These are phyloP conservation scores for Fragilaria crotonensis DNA, from an alignment of 108 stramenopile genomes.

Conservation along the genomic window DNA sequence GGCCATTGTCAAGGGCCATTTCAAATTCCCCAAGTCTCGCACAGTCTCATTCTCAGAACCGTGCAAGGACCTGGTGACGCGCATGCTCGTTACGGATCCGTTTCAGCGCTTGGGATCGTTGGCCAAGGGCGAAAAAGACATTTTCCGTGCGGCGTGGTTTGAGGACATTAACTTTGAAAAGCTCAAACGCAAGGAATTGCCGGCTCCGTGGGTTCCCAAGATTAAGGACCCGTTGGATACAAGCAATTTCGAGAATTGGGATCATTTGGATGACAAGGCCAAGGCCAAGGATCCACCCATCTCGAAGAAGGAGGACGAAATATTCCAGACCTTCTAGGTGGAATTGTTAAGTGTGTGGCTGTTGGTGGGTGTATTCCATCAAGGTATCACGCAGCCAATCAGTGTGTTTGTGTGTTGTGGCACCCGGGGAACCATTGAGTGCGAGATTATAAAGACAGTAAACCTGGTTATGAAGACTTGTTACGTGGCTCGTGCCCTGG, in stretches of 20 bases:
- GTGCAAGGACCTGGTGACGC: conserved; percentile 43
- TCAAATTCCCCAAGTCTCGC: conserved; percentile 32
- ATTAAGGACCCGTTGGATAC: conserved; percentile 68
- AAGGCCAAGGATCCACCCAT: conserved; percentile 21
- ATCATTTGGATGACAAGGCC: conserved; percentile 38
- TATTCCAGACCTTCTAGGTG: conserved; percentile 27
- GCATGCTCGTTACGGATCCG: conserved; percentile 42
- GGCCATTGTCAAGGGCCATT: conserved; percentile 67
- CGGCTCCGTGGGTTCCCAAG: conserved; percentile 86
- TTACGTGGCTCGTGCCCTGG: no score
- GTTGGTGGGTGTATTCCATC: no score
- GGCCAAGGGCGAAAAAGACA: conserved; percentile 43
- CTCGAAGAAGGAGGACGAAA: conserved; percentile 15
- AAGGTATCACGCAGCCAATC: no score
- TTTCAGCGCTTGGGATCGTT: conserved; percentile 53
- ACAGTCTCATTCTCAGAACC: conserved; percentile 16
- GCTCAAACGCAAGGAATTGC: conserved; percentile 43
- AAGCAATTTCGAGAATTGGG: conserved; percentile 42
- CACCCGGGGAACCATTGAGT: no score
- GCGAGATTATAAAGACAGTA: no score
- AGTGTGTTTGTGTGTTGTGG: no score
- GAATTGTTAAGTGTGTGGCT: no score
- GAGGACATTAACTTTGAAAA: conserved; percentile 57
- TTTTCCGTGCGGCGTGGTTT: conserved; percentile 72
- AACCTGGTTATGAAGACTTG: no score